A percentile compares a stretch with the other conserved stretches of the same genome.
phyloP scores from a whole-genome alignment of 1,284 basidiomycete species.

The Dichomitus squalens region DNA sequence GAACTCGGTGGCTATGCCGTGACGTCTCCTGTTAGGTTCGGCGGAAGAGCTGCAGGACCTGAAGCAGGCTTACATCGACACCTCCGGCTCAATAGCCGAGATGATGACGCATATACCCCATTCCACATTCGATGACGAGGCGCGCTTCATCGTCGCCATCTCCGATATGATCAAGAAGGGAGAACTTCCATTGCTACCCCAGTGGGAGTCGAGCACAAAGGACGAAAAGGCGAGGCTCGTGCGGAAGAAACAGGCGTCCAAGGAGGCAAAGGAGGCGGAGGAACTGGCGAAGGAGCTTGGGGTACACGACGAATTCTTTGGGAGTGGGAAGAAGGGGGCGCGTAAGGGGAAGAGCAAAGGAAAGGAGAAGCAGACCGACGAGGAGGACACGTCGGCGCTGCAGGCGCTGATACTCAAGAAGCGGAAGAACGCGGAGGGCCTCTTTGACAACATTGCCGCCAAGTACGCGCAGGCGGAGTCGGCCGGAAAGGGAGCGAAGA shows the following conservation, averaged over 20 bases:
- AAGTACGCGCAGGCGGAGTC: conserved; percentile 70
- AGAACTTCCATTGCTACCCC: conserved; percentile 55
- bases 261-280: conserved; percentile 87
- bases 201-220: conserved; percentile 74
- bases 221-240: conserved; percentile 79
- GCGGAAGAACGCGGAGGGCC: conserved; percentile 70
- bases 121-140: conserved; percentile 79
- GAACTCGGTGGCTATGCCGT: background rate
- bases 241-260: conserved; percentile 72
- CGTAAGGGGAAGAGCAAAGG: conserved; percentile 61
- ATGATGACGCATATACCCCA: conserved; percentile 88
- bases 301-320: conserved; percentile 96
- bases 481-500: conserved; percentile 43
- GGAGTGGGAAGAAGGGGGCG: conserved; percentile 71
- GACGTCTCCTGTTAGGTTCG: conserved; percentile 62
- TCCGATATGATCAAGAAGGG: conserved; percentile 67
- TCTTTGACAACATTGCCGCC: conserved; percentile 78
- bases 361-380: conserved; percentile 45
- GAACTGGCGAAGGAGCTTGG: conserved; percentile 85
- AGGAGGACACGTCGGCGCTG: conserved; percentile 70
- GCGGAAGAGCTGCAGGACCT: conserved; percentile 82
- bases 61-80: conserved; percentile 67
- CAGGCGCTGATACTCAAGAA: conserved; percentile 83
- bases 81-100: conserved; percentile 70
- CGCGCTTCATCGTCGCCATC: conserved; percentile 76